Evolutionary conservation across 1,284 basidiomycete genomes (phyloP), one percentile per base, ranked within the genome.

Genomic region (Phylloporus sp.): DNA sequence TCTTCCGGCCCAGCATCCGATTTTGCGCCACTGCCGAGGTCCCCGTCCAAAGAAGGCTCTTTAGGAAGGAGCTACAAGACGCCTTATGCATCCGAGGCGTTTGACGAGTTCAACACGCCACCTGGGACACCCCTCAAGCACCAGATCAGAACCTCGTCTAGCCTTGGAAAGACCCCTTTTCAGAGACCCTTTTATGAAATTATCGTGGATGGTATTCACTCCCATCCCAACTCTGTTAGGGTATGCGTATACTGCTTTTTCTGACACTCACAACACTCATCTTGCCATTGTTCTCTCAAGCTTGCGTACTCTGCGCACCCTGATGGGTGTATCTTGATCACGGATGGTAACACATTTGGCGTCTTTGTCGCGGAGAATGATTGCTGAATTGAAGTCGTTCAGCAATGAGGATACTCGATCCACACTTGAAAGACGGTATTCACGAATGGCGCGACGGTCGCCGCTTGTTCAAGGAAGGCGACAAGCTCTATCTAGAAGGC

Each of bases 141-240:
- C 35, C 67, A 68, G 53, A 65, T 39, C 41, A 70, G 60, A 43
- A 68, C 71, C 2, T 63, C 66, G 65, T 84, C 84, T 74, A 73
- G 74, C 62, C 77, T 78, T 17, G 75, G 80, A 27, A 75, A 75
- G 52, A 66, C 77, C 63, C 74, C 81, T n/a, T 90, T 91, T 70
- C 86, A 88, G 73, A 83, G 93, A 68, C 94, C 95, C 25, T 96
- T 89, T 81, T 97, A 94, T 76, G 94, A 93, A 64, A 82, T 97
- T 68, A 97, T 97, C 69, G 94, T 95, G 17, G 95, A 97, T 77
- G 95, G 95, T 1, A 90, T 95, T 66, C 95, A 97, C 78, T 93
- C 90, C 35, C 95, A 97, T 80, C 95, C 95, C 6, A 94, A 95
- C 80, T 94, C 93, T 58, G 93, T 97, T 64, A 85, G 94, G 73